A percentile compares a stretch with the other conserved stretches of the same genome.
These are phyloP conservation scores for Breynia disticha DNA, from an alignment of 441 rosid species.

Conservation along the genomic window DNA sequence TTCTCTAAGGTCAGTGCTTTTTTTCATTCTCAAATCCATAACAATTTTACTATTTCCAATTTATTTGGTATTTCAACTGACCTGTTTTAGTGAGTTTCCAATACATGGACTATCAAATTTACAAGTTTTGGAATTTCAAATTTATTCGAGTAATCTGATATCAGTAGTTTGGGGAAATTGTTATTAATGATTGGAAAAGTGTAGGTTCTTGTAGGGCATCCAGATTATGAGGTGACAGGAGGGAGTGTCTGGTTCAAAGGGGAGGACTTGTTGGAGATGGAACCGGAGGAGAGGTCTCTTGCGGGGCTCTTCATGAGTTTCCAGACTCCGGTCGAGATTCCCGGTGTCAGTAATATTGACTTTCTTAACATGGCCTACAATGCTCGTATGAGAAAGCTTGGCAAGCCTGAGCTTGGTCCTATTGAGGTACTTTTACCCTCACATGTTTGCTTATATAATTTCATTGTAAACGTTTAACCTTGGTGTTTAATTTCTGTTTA, in stretches of 20 bases:
- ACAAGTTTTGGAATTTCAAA: no score
- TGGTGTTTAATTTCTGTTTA: neutral
- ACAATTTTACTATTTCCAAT: no score
- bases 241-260: slow-evolving; percentile 85
- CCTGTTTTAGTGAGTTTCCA: no score
- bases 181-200: neutral
- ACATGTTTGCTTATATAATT: neutral
- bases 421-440: slow-evolving; percentile 39
- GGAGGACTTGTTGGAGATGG: slow-evolving; percentile 76
- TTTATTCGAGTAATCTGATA: no score
- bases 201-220: slow-evolving; percentile 94
- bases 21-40: neutral
- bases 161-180: neutral
- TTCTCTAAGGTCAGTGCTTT: slow-evolving; percentile 57
- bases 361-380: slow-evolving; percentile 90
- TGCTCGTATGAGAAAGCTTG: slow-evolving; percentile 71
- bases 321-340: slow-evolving; percentile 88
- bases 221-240: slow-evolving; percentile 86
- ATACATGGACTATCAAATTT: no score
- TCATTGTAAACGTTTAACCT: neutral
- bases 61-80: neutral
- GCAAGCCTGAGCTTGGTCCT: slow-evolving; percentile 79
- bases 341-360: slow-evolving; percentile 84
- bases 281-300: slow-evolving; percentile 90
- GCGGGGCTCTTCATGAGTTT: slow-evolving; percentile 98